These are phyloP conservation scores for Sordaria brevicollis DNA, from an alignment of 495 filamentous ascomycete species.

Conservation along the genomic window DNA sequence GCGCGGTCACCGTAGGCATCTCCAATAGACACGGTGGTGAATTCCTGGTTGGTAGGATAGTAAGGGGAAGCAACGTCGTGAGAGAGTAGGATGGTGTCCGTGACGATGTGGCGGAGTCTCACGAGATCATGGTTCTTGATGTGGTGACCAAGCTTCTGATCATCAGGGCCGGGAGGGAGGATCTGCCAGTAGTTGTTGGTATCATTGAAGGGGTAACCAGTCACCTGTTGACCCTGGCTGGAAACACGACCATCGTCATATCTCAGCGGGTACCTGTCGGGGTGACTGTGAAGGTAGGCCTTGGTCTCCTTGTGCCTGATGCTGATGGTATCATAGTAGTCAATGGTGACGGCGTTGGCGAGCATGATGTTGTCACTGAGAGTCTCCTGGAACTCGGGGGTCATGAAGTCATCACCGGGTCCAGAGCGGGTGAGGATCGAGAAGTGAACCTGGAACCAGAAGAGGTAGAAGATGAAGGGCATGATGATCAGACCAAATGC, in stretches of 20 bases:
- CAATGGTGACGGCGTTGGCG: conserved; percentile 68
- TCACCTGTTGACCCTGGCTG: conserved; percentile 95
- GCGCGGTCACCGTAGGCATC: conserved; percentile 66
- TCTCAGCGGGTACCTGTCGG: conserved; percentile 77
- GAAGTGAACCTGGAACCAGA: conserved; percentile 99
- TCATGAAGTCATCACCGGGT: conserved; percentile 98
- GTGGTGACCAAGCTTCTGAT: conserved; percentile 42
- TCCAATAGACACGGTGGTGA: conserved; percentile 69
- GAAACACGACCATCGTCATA: conserved; percentile 98
- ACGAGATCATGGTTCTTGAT: conserved; percentile 83
- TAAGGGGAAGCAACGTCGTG: conserved; percentile 98
- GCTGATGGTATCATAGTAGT: conserved; percentile 84
- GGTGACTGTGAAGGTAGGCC: conserved; percentile 88
- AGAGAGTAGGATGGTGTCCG: conserved; percentile 79
- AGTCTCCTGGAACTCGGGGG: conserved; percentile 94
- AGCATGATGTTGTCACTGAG: conserved; percentile 89
- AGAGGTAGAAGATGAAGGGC: conserved; percentile 95
- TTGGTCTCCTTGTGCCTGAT: conserved; percentile 96
- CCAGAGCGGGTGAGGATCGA: conserved; percentile 78
- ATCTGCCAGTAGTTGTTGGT: conserved; percentile 99
- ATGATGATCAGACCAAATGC: conserved; percentile 73
- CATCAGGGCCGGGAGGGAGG: conserved; percentile 51
- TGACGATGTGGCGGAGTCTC: conserved; percentile 78
- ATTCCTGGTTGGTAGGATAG: conserved; percentile 97
- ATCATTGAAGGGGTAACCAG: conserved; percentile 94